A percentile compares a stretch with the other conserved stretches of the same genome.
phyloP scores from a whole-genome alignment of 257 asterid species.

The Fraxinus cuspidata region DNA sequence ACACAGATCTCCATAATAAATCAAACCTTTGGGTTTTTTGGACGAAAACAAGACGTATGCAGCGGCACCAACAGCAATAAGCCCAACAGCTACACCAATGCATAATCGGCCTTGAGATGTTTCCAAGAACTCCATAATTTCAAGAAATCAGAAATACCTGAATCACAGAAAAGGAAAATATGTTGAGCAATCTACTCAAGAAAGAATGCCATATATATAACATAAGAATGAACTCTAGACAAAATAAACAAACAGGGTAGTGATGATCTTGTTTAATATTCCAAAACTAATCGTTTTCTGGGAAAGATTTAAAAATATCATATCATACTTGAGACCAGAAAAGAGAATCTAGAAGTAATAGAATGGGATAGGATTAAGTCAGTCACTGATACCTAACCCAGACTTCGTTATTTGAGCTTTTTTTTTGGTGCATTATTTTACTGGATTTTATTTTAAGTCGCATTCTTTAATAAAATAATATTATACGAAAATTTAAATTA shows the following conservation, averaged over 20 bases:
- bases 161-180: background rate
- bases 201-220: conserved; percentile 8
- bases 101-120: conserved; percentile 65
- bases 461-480: too few species aligned
- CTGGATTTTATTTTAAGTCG: too few species aligned
- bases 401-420: too few species aligned
- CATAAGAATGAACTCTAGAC: conserved; percentile 8
- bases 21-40: conserved; percentile 72
- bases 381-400: background rate
- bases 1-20: background rate
- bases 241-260: conserved; percentile 3
- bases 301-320: background rate
- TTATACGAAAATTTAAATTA: too few species aligned
- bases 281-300: conserved; percentile 21
- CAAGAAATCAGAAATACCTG: conserved; percentile 28
- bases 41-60: conserved; percentile 57
- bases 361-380: background rate
- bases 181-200: conserved; percentile 4
- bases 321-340: conserved; percentile 28
- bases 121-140: conserved; percentile 71
- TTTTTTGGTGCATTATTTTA: too few species aligned
- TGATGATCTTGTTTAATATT: conserved; percentile 18
- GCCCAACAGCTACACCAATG: conserved; percentile 60
- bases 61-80: conserved; percentile 56
- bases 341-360: conserved; percentile 21